These are phyloP conservation scores for Penicillium waksmanii DNA, from an alignment of 495 filamentous ascomycete genomes.

Conservation along the genomic window DNA sequence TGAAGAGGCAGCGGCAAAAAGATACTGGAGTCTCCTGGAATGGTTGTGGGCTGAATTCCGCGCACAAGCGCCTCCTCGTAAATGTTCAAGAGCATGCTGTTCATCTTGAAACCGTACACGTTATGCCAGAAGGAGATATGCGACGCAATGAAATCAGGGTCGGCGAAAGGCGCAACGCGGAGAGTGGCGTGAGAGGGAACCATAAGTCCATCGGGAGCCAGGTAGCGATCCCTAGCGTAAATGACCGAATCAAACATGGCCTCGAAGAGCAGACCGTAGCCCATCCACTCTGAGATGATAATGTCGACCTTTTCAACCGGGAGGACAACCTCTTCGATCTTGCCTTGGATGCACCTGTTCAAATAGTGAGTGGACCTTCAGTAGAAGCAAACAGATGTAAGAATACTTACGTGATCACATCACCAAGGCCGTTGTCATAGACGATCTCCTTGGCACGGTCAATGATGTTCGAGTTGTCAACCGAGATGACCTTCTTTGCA, in stretches of 20 bases:
- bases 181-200: conserved; percentile 90
- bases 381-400: neutral
- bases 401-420: conserved; percentile 69
- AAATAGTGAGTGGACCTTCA: conserved; percentile 14
- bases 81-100: conserved; percentile 58
- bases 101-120: conserved; percentile 62
- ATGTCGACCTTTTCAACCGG: conserved; percentile 87
- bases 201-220: conserved; percentile 77
- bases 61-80: conserved; percentile 64
- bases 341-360: conserved; percentile 70
- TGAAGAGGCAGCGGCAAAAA: conserved; percentile 62
- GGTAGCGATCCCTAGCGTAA: conserved; percentile 83
- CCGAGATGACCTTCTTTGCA: conserved; percentile 86
- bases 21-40: conserved; percentile 50
- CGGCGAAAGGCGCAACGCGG: conserved; percentile 81
- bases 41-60: conserved; percentile 40
- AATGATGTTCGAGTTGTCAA: conserved; percentile 94
- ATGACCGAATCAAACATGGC: conserved; percentile 94
- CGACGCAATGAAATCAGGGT: conserved; percentile 74
- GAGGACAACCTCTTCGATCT: conserved; percentile 86
- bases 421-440: conserved; percentile 74
- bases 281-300: conserved; percentile 98
- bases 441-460: conserved; percentile 85
- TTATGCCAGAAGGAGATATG: conserved; percentile 72
- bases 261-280: conserved; percentile 91